Conservation (phyloP, 441 rosid genomes). For the Pelargonium fulgidum region DNA sequence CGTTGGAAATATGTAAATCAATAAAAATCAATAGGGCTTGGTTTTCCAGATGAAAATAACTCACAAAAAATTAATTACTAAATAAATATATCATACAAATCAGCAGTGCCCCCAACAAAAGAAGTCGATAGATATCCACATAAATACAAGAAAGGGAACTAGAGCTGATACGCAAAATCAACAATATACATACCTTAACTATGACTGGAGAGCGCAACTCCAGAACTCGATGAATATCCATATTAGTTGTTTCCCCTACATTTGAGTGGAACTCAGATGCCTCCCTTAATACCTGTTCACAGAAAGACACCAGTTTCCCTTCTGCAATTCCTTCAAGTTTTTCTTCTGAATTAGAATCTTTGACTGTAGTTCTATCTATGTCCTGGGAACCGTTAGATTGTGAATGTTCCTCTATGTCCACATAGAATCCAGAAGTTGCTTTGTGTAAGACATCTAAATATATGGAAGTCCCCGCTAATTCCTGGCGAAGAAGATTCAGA, state of each 20-base stretch:
- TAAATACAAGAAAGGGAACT: not conserved
- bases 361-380: constrained; percentile 26
- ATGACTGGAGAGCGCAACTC: constrained; percentile 92
- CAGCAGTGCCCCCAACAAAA: not conserved
- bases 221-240: constrained; percentile 83
- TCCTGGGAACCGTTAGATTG: constrained; percentile 29
- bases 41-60: constrained; percentile 3
- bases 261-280: constrained; percentile 80
- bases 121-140: not conserved
- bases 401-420: constrained; percentile 26
- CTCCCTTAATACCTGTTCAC: constrained; percentile 82
- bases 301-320: constrained; percentile 78
- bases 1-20: not conserved
- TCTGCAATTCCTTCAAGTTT: constrained; percentile 73
- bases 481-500: constrained; percentile 89
- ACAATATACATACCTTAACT: constrained; percentile 57
- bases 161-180: not conserved
- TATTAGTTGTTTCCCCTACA: constrained; percentile 67
- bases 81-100: not conserved
- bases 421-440: constrained; percentile 46
- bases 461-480: constrained; percentile 73
- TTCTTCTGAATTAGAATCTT: constrained; percentile 33
- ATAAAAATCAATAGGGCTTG: not conserved
- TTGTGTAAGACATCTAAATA: constrained; percentile 90
- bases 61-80: not conserved